Evolutionary conservation across 371 early-diverging fungal genomes (phyloP).

Genomic region (Syncephalastrum racemosum): DNA sequence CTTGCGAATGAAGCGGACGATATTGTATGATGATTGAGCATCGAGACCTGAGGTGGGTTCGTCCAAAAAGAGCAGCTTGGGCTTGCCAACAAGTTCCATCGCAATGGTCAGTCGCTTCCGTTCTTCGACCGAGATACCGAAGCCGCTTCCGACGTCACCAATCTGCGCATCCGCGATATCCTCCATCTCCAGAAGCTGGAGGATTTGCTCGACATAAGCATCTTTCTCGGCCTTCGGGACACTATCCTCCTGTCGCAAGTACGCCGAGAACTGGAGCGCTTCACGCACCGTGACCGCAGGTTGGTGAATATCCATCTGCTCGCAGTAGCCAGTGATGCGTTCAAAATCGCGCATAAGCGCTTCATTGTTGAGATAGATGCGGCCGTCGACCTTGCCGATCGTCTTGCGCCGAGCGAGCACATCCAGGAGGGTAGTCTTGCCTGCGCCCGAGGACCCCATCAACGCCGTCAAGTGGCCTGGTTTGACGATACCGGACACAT

Average conservation of each 20-base stretch:
- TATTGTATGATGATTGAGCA: constrained; percentile 66
- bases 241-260: constrained; percentile 57
- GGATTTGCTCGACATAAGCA: constrained; percentile 61
- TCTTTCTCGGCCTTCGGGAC: constrained; percentile 54
- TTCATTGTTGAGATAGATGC: constrained; percentile 58
- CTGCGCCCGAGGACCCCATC: constrained; percentile 83
- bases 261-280: constrained; percentile 64
- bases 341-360: constrained; percentile 50
- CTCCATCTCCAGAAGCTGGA: constrained; percentile 57
- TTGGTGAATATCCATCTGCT: constrained; percentile 77
- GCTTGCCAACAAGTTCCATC: constrained; percentile 69
- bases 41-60: constrained; percentile 79
- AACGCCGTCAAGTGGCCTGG: constrained; percentile 74
- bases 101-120: constrained; percentile 66
- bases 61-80: constrained; percentile 75
- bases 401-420: constrained; percentile 74
- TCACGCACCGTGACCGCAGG: constrained; percentile 59
- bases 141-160: constrained; percentile 40
- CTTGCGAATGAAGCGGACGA: constrained; percentile 62
- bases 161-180: constrained; percentile 53
- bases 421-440: constrained; percentile 85
- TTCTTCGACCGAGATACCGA: constrained; percentile 62
- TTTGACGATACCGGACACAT: constrained; percentile 52
- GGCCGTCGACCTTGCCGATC: constrained; percentile 70
- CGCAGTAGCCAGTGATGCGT: constrained; percentile 73